phyloP scores from a whole-genome alignment of 306 rosid species.

The Vicia faba region DNA sequence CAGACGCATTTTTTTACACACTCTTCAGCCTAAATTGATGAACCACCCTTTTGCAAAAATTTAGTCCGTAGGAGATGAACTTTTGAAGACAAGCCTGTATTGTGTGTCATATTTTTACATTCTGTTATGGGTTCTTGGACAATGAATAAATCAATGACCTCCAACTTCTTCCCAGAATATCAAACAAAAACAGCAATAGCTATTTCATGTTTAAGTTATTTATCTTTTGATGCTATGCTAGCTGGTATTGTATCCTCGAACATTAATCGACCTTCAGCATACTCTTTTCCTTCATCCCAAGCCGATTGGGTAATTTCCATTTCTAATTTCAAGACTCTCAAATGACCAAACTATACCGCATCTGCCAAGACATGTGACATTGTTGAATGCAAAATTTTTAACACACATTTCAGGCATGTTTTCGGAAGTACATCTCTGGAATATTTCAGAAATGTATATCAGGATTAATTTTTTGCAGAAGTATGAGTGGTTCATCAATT shows the following conservation, averaged over 20 bases:
- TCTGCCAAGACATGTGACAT: neutral
- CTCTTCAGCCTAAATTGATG: no score
- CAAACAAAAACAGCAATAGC: neutral
- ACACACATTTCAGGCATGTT: no score
- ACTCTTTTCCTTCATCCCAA: conserved; percentile 5
- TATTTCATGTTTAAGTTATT: conserved; percentile 1
- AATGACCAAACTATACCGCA: neutral
- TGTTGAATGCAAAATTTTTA: neutral
- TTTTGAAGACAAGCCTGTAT: no score
- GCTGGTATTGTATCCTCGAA: conserved; percentile 9
- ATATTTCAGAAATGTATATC: no score
- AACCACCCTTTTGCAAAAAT: no score
- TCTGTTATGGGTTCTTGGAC: neutral
- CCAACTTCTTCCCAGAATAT: neutral
- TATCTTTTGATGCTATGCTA: conserved; percentile 11
- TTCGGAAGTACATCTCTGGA: no score
- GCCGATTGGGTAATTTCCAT: neutral
- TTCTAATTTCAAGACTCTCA: neutral
- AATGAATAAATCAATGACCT: neutral
- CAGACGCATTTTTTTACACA: no score
- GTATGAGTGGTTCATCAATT: no score
- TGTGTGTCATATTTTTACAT: no score
- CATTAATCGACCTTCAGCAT: neutral
- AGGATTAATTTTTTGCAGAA: no score
- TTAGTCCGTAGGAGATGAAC: no score